These are phyloP conservation scores for Fimicolochytrium jonesii DNA, from an alignment of 192 early-diverging fungal species.

Conservation along the genomic window DNA sequence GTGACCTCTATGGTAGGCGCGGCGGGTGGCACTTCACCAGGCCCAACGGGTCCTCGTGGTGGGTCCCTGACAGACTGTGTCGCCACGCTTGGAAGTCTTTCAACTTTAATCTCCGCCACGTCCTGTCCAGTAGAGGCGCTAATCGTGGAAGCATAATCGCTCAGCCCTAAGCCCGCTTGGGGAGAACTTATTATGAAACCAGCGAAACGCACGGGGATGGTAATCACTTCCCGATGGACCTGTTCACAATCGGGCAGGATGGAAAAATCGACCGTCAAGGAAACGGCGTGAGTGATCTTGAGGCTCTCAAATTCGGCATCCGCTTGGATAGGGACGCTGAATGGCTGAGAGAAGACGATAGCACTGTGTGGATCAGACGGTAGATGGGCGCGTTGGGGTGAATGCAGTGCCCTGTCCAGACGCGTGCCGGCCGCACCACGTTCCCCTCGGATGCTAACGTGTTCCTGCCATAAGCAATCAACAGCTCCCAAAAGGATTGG, in stretches of 20 bases:
- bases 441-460: not conserved
- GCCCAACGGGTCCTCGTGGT: no score
- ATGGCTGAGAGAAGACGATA: not conserved
- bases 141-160: no score
- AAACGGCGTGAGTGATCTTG: conserved; percentile 10
- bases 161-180: no score
- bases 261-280: conserved; percentile 16
- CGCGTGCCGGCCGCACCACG: not conserved
- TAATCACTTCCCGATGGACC: not conserved
- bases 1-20: no score
- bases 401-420: conserved; percentile 8
- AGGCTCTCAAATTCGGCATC: conserved; percentile 12
- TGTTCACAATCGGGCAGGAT: not conserved
- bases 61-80: no score
- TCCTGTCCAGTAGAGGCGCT: no score
- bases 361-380: not conserved
- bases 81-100: no score
- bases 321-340: conserved; percentile 4
- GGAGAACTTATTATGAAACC: no score
- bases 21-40: no score
- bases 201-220: conserved; percentile 1
- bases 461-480: conserved; percentile 17
- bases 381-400: not conserved
- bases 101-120: no score
- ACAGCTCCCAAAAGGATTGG: conserved; percentile 8